Conservation (phyloP, 139 green algal species). For the Pleodorina starrii region DNA sequence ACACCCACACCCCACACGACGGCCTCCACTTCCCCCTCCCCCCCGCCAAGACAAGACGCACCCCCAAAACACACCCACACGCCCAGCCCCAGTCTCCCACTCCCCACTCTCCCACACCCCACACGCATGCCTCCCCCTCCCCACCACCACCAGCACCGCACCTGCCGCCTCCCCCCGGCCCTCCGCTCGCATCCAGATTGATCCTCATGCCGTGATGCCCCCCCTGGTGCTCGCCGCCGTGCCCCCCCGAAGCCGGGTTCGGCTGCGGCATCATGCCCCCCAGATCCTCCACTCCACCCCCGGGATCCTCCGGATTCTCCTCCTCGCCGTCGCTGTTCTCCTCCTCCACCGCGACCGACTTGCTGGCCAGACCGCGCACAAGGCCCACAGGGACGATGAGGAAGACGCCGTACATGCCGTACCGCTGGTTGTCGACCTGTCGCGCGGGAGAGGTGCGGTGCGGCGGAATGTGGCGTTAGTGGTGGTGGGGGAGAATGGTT, state of each 20-base stretch:
- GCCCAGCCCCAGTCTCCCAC: too few relatives aligned
- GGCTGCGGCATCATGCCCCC: neutral
- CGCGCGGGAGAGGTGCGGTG: neutral
- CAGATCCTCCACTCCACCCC: neutral
- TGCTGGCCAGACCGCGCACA: conserved; percentile 38
- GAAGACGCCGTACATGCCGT: conserved; percentile 55
- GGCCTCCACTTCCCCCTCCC: too few relatives aligned
- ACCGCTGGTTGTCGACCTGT: conserved; percentile 43
- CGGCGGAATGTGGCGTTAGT: too few relatives aligned
- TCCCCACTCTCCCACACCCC: too few relatives aligned
- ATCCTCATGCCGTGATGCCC: conserved; percentile 2
- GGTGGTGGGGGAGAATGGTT: too few relatives aligned
- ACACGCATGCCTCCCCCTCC: too few relatives aligned
- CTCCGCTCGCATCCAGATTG: neutral
- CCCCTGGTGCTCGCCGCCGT: neutral
- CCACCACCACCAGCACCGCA: too few relatives aligned
- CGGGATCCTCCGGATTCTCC: conserved; percentile 11
- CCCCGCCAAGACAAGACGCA: too few relatives aligned
- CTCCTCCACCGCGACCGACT: conserved; percentile 22
- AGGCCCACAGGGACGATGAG: conserved; percentile 45
- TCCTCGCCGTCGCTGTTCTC: conserved; percentile 44
- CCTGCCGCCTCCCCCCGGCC: neutral
- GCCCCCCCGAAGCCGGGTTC: too few relatives aligned
- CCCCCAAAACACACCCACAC: too few relatives aligned
- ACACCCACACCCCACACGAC: too few relatives aligned